Base-by-base conservation (phyloP, 495 filamentous ascomycete species). In the Trichoderma erinaceum region DNA sequence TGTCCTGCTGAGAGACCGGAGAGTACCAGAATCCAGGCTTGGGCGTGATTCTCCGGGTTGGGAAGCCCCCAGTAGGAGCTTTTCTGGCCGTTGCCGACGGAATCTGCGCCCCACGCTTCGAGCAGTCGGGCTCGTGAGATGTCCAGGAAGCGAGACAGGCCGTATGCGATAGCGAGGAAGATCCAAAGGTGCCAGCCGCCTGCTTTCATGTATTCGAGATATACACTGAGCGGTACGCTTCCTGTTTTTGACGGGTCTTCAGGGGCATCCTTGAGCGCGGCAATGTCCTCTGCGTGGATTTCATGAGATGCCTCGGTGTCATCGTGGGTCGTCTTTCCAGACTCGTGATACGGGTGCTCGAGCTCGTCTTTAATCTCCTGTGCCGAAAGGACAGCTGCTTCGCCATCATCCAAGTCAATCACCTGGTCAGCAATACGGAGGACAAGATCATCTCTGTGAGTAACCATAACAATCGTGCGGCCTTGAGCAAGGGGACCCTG, bases 51-150 rank as follows among this genome's bases (percentile, higher is more conserved):
- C n/a, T 81, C 78, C 0, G 91, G 91, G 12, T 82, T 77, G 0
- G 92, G 91, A 0, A 93, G 77, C 8, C 78, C 74, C 65, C 41
- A 48, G 27, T 52, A 52, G 21, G 58, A 41, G 48, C 48, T 68
- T 41, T 41, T n/a, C 35, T 38, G 41, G 65, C 67, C 21, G 68
- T 11, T 16, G 43, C 63, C 32, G 66, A 81, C 78, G 73, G 93
- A 94, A 7, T 87, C 85, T 75, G 93, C 91, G 63, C 89, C 90
- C 92, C 92, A 96, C 70, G 85, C 83, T 71, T 96, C 94, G 58
- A 96, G 84, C 66, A 92, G 65, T 32, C 65, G 41, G n/a, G 65
- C 65, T n/a, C 65, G 27, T 12, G 65, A 66, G 5, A 66, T 66
- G 25, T 66, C 65, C 27, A 3, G 27, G 41, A 46, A 50, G 25